Conservation (phyloP, 345 rosid species). For the Rubroshorea leprosula region DNA sequence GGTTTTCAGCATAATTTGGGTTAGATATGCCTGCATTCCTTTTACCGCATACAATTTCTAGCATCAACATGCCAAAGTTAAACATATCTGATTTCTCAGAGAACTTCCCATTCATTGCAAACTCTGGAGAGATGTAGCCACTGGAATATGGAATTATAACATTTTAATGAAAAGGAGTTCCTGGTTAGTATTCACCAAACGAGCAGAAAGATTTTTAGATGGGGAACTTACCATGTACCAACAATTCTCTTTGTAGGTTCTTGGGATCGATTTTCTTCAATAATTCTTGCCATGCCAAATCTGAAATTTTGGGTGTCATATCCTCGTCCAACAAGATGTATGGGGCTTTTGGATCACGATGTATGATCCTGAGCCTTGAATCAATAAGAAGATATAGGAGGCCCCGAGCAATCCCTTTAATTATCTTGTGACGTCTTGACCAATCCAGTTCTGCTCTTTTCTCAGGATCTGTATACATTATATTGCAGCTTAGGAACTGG, state of each 20-base stretch:
- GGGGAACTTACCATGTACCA: constrained; percentile 16
- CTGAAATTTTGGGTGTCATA: constrained; percentile 56
- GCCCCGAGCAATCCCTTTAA: constrained; percentile 42
- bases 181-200: background rate
- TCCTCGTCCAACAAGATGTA: constrained; percentile 44
- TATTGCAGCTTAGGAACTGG: no score
- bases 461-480: background rate
- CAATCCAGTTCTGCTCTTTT: constrained; percentile 34
- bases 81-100: constrained; percentile 7
- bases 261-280: constrained; percentile 25
- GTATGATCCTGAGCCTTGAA: constrained; percentile 49
- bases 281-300: constrained; percentile 58
- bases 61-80: constrained; percentile 2
- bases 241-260: constrained; percentile 40
- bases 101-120: background rate
- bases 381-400: constrained; percentile 31
- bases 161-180: background rate
- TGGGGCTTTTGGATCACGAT: constrained; percentile 54
- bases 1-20: background rate
- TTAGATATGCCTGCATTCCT: background rate
- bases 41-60: constrained; percentile 4
- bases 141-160: constrained; percentile 1
- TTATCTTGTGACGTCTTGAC: constrained; percentile 37
- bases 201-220: background rate
- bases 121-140: constrained; percentile 11